These are phyloP conservation scores for Platismatia glauca DNA, from an alignment of 495 filamentous ascomycete species.

Conservation along the genomic window DNA sequence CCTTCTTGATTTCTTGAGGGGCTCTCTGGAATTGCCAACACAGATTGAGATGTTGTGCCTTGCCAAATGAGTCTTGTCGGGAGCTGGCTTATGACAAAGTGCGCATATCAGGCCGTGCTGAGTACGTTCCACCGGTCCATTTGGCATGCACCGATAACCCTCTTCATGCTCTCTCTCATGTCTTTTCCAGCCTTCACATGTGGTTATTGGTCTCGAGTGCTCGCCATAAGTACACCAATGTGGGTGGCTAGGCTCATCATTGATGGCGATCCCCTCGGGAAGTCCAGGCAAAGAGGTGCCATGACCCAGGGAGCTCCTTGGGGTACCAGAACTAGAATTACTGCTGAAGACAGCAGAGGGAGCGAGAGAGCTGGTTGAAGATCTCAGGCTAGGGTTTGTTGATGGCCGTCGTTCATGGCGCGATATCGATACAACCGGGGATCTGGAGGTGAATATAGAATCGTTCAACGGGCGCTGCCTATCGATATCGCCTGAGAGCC, in stretches of 20 bases:
- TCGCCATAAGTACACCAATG: not conserved
- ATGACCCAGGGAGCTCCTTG: not conserved
- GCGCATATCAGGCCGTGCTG: not conserved
- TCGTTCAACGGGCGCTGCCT: not conserved
- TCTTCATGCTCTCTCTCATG: slow-evolving; percentile 13
- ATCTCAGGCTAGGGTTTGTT: not conserved
- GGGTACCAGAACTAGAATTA: not conserved
- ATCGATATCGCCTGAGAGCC: not conserved
- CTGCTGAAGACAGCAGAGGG: not conserved
- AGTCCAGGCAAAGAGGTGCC: not conserved
- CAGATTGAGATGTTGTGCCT: slow-evolving; percentile 1
- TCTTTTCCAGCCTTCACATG: slow-evolving; percentile 15
- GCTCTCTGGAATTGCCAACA: not conserved
- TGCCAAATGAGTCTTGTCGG: not conserved
- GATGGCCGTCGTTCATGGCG: not conserved
- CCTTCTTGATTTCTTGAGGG: slow-evolving; percentile 3
- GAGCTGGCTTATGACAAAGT: not conserved
- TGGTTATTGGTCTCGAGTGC: not conserved
- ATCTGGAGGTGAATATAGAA: not conserved
- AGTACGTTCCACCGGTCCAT: not conserved
- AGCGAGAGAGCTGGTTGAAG: not conserved
- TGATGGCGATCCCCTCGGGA: not conserved
- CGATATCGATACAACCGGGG: not conserved
- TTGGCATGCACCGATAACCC: slow-evolving; percentile 4
- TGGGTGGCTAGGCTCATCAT: not conserved